These are phyloP conservation scores for Fusarium sp. DNA, from an alignment of 2,329 filamentous ascomycete species.

Conservation along the genomic window DNA sequence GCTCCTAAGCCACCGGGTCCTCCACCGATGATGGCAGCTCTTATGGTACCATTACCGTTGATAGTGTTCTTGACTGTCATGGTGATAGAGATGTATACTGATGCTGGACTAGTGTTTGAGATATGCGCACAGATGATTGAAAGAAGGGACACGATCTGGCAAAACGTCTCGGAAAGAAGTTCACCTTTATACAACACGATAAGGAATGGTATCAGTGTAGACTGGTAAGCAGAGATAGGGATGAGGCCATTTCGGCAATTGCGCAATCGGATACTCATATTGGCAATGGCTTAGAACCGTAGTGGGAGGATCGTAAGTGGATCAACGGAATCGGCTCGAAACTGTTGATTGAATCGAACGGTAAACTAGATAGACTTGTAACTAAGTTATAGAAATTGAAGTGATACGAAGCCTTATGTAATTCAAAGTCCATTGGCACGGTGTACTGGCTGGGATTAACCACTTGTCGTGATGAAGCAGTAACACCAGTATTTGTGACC, in stretches of 20 bases:
- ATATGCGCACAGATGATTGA: neutral
- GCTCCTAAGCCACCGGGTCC: slow-evolving; percentile 50
- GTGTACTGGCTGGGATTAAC: too few relatives aligned
- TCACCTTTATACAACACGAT: slow-evolving; percentile 2
- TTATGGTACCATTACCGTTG: slow-evolving; percentile 31
- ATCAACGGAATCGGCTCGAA: neutral
- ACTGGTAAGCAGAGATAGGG: neutral
- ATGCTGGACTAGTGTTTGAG: neutral
- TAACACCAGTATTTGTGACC: too few relatives aligned
- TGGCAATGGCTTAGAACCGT: slow-evolving; percentile 33
- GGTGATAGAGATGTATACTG: neutral
- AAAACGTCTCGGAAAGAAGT: neutral
- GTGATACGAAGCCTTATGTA: too few relatives aligned
- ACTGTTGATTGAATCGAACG: neutral
- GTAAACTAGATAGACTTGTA: neutral
- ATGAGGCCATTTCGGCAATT: slow-evolving; percentile 43
- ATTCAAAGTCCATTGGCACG: too few relatives aligned
- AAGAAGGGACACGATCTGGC: neutral
- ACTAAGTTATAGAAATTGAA: neutral
- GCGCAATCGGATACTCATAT: slow-evolving; percentile 40
- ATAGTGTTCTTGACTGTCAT: slow-evolving; percentile 40
- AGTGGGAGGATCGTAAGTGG: neutral
- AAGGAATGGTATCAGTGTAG: neutral
- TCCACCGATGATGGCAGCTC: slow-evolving; percentile 49
- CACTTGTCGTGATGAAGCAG: too few relatives aligned